phyloP scores from a whole-genome alignment of 768 basidiomycete genomes.

The Pleurotus salmoneostramineus region DNA sequence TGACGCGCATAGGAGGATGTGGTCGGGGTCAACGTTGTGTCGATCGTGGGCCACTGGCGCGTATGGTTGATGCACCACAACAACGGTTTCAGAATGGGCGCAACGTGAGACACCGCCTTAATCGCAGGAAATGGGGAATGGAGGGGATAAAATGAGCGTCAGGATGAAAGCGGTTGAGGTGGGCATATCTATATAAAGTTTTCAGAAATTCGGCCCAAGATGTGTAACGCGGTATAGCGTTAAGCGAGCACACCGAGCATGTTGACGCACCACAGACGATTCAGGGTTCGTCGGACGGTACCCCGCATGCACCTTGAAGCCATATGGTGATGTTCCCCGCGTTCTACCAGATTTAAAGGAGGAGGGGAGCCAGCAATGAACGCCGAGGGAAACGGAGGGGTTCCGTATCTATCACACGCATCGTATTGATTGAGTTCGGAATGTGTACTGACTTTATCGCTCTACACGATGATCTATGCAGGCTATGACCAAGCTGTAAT shows the following conservation, averaged over 20 bases:
- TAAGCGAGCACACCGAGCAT: neutral
- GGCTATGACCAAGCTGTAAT: too few relatives aligned
- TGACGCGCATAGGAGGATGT: conserved; percentile 27
- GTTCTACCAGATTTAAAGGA: neutral
- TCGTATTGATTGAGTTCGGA: too few relatives aligned
- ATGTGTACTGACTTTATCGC: too few relatives aligned
- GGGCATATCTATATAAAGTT: neutral
- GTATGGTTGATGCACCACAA: neutral
- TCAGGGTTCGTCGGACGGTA: neutral
- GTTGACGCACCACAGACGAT: neutral
- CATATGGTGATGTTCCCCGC: conserved; percentile 4
- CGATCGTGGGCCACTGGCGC: neutral
- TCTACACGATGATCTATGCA: too few relatives aligned
- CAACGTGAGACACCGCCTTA: neutral
- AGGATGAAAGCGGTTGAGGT: neutral
- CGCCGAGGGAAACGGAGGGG: neutral
- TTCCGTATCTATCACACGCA: neutral
- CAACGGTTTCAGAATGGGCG: neutral
- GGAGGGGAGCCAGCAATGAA: neutral
- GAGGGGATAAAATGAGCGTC: neutral
- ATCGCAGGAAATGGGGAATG: neutral
- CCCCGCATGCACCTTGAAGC: conserved; percentile 1
- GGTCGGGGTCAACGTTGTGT: neutral
- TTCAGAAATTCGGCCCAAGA: neutral
- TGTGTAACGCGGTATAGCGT: conserved; percentile 1